Conservation (phyloP, 2,329 filamentous ascomycete genomes). For the Fusarium pseudograminearum region DNA sequence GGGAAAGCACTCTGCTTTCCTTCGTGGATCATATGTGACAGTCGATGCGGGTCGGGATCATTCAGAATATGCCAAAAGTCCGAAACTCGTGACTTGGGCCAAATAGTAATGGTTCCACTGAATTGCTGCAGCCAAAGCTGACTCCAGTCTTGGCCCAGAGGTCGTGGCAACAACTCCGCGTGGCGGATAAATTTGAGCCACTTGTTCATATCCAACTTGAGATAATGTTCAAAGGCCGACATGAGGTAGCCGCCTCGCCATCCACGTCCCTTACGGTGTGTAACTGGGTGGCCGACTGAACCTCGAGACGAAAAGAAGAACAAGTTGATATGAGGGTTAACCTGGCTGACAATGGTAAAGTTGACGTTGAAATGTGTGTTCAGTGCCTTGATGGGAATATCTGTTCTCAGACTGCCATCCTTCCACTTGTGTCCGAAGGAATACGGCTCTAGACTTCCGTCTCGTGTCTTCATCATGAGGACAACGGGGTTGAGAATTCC, state of each 20-base stretch:
- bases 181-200: constrained; percentile 96
- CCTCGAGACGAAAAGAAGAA: constrained; percentile 98
- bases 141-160: constrained; percentile 94
- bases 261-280: constrained; percentile 89
- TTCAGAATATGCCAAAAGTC: constrained; percentile 90
- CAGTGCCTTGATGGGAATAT: constrained; percentile 93
- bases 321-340: constrained; percentile 97
- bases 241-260: constrained; percentile 97
- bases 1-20: constrained; percentile 92
- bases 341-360: constrained; percentile 88
- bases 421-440: constrained; percentile 99
- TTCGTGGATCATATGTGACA: constrained; percentile 90
- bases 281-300: constrained; percentile 91
- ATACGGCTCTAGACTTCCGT: constrained; percentile 85
- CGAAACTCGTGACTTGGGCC: constrained; percentile 82
- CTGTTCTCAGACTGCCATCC: constrained; percentile 91
- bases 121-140: constrained; percentile 97
- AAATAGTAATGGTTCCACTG: constrained; percentile 94
- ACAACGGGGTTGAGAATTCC: constrained; percentile 96
- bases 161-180: constrained; percentile 89
- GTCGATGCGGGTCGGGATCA: constrained; percentile 79
- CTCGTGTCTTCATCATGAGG: constrained; percentile 85
- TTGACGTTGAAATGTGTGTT: constrained; percentile 99
- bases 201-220: constrained; percentile 96
- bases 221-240: constrained; percentile 90